A percentile compares a stretch with the other conserved stretches of the same genome.
These are phyloP conservation scores for Clitocybe nebularis DNA, from an alignment of 1,284 basidiomycete genomes.

Conservation along the genomic window DNA sequence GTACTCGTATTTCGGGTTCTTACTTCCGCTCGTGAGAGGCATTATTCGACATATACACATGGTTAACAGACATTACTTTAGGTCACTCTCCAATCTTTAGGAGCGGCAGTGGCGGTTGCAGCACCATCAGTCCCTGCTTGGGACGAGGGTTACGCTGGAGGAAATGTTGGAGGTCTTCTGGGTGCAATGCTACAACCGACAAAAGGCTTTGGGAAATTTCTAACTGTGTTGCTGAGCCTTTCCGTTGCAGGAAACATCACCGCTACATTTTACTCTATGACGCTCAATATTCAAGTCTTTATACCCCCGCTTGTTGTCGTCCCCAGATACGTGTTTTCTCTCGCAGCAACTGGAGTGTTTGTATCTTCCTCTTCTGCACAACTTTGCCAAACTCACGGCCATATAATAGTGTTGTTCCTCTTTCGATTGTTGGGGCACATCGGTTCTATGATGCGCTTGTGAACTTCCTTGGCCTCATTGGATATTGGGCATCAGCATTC, in stretches of 20 bases:
- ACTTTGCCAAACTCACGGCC: constrained; percentile 1
- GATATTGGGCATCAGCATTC: constrained; percentile 67
- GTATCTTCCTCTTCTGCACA: constrained; percentile 23
- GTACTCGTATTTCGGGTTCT: constrained; percentile 73
- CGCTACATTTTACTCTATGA: constrained; percentile 79
- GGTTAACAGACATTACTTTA: constrained; percentile 21
- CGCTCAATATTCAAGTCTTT: constrained; percentile 79
- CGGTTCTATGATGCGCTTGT: constrained; percentile 61
- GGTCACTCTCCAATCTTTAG: constrained; percentile 69
- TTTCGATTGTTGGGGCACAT: constrained; percentile 67
- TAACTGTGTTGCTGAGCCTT: constrained; percentile 80
- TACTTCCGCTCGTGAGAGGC: constrained; percentile 52
- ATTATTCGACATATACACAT: background rate
- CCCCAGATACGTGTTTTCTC: constrained; percentile 84
- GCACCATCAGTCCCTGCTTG: constrained; percentile 63
- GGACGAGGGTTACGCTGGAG: constrained; percentile 56
- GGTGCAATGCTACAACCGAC: constrained; percentile 69
- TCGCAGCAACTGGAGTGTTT: constrained; percentile 78
- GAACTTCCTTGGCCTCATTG: constrained; percentile 72
- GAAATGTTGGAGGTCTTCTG: constrained; percentile 72
- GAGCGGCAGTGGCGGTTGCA: constrained; percentile 66
- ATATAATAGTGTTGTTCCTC: constrained; percentile 25
- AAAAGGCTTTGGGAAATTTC: constrained; percentile 80
- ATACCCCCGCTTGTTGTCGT: constrained; percentile 64
- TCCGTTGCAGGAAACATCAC: constrained; percentile 85